phyloP scores from a whole-genome alignment of 2,329 filamentous ascomycete species.

The Annulohypoxylon truncatum region DNA sequence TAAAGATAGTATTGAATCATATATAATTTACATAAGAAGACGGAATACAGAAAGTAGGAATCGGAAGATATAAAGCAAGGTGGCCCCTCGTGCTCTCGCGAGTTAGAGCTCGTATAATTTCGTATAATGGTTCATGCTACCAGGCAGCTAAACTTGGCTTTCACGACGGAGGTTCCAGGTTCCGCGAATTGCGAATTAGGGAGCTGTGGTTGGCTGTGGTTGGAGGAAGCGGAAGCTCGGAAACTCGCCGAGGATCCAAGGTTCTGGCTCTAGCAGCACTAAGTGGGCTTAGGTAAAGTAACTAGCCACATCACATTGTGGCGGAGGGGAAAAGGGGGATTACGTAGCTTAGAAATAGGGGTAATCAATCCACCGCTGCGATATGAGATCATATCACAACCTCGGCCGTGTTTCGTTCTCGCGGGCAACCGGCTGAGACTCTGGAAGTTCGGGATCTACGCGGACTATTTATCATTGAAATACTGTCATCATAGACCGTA shows the following conservation, averaged over 20 bases:
- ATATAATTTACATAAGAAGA: conserved; percentile 12
- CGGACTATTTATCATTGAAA: background rate
- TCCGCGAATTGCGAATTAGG: conserved; percentile 35
- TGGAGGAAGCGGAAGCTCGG: conserved; percentile 4
- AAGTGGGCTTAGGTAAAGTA: background rate
- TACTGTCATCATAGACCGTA: conserved; percentile 6
- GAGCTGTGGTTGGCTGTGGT: conserved; percentile 25
- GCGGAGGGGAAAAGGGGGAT: background rate
- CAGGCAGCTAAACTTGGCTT: conserved; percentile 3
- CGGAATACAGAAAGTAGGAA: background rate
- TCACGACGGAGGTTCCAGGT: conserved; percentile 26
- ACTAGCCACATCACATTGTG: conserved; percentile 25
- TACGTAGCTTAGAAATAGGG: conserved; percentile 7
- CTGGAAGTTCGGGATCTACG: conserved; percentile 4
- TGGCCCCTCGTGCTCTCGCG: conserved; percentile 29
- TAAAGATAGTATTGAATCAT: conserved; percentile 5
- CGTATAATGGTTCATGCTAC: conserved; percentile 17
- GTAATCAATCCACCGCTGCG: background rate
- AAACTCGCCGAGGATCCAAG: background rate
- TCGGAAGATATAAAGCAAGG: conserved; percentile 22
- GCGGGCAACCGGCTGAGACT: background rate
- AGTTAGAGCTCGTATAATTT: conserved; percentile 5
- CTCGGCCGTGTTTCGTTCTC: background rate
- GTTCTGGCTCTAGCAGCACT: background rate
- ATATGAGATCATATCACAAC: conserved; percentile 3